Conservation (phyloP, 2,329 filamentous ascomycete species). For the Colletotrichum echinochloae region DNA sequence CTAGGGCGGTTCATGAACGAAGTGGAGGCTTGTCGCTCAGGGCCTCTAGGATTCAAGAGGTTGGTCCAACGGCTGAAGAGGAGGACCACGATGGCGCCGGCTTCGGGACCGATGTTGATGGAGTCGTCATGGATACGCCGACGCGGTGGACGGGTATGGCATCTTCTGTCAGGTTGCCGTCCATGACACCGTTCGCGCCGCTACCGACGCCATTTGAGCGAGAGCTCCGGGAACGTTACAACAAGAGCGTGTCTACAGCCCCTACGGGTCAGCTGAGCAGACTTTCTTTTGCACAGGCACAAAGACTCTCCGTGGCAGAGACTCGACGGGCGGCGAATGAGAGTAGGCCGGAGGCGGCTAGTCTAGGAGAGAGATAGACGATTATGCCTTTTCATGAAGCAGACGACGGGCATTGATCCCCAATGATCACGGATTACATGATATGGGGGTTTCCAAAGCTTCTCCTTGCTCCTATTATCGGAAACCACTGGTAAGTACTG, state of each 20-base stretch:
- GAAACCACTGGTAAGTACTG: conserved; percentile 9
- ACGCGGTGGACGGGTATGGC: conserved; percentile 60
- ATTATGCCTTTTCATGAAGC: no score
- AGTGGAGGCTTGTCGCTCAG: conserved; percentile 19
- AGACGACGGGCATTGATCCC: not conserved
- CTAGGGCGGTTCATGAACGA: conserved; percentile 24
- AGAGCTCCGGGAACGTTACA: conserved; percentile 46
- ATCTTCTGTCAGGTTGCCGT: conserved; percentile 52
- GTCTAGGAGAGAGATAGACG: not conserved
- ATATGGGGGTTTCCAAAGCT: conserved; percentile 3
- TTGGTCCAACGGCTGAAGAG: conserved; percentile 23
- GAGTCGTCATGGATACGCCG: conserved; percentile 53
- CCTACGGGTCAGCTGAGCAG: conserved; percentile 20
- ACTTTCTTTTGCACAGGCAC: conserved; percentile 32
- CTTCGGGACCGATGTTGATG: conserved; percentile 20
- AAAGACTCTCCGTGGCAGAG: conserved; percentile 24
- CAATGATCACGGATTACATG: not conserved
- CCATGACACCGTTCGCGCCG: conserved; percentile 58
- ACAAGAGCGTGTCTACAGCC: conserved; percentile 20
- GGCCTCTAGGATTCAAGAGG: conserved; percentile 17
- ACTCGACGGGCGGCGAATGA: conserved; percentile 2
- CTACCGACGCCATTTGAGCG: conserved; percentile 58
- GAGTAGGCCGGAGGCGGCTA: not conserved
- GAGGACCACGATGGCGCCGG: conserved; percentile 34
- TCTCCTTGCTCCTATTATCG: not conserved